A percentile compares a stretch with the other conserved stretches of the same genome.
phyloP scores from a whole-genome alignment of 345 rosid genomes.

The Euphorbia lathyris region DNA sequence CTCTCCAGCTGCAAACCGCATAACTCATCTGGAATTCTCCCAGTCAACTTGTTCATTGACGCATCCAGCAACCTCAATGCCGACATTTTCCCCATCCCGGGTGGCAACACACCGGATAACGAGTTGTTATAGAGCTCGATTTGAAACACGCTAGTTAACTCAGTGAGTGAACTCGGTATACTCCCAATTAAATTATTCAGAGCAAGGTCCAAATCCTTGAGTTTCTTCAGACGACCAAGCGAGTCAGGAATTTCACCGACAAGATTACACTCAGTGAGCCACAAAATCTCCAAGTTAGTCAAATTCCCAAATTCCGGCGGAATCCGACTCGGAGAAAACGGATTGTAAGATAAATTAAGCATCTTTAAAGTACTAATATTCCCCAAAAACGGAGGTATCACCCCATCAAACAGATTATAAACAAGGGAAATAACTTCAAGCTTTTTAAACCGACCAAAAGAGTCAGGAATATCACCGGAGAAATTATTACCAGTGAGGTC shows the following conservation, averaged over 20 bases:
- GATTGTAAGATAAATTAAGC: conserved; percentile 87
- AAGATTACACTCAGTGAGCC: conserved; percentile 87
- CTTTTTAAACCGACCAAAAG: conserved; percentile 56
- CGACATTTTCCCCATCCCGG: conserved; percentile 57
- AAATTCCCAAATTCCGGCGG: conserved; percentile 89
- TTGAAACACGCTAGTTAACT: conserved; percentile 60
- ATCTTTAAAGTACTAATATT: conserved; percentile 59
- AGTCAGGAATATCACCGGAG: conserved; percentile 78
- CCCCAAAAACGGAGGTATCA: conserved; percentile 62
- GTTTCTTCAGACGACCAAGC: conserved; percentile 59
- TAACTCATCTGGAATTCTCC: conserved; percentile 71
- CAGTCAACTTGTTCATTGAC: conserved; percentile 77
- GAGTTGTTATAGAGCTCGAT: conserved; percentile 97
- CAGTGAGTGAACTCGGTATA: conserved; percentile 73
- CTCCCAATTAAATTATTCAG: conserved; percentile 55
- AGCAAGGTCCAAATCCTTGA: conserved; percentile 83
- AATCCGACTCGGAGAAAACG: conserved; percentile 67
- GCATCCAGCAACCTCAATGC: conserved; percentile 69
- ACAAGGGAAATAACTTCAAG: conserved; percentile 86
- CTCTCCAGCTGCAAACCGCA: conserved; percentile 70
- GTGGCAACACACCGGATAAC: conserved; percentile 64
- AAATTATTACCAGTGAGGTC: conserved; percentile 83
- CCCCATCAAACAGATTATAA: conserved; percentile 67
- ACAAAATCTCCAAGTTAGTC: conserved; percentile 71
- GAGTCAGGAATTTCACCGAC: conserved; percentile 84